phyloP scores from a whole-genome alignment of 78 protist genomes.

The Guillardia theta region DNA sequence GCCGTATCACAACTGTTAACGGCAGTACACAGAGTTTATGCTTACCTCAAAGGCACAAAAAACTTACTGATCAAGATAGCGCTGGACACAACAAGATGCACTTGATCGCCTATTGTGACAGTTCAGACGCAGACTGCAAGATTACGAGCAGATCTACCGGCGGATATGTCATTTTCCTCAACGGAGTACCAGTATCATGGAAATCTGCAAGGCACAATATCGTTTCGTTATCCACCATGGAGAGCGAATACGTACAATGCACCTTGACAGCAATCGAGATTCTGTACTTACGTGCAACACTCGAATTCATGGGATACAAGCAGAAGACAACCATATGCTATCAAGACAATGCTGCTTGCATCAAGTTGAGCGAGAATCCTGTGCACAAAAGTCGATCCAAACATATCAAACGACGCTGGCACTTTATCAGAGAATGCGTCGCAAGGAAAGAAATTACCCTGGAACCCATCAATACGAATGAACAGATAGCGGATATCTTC shows the following conservation, averaged over 20 bases:
- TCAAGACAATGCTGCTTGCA: background rate
- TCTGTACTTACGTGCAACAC: background rate
- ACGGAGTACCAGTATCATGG: background rate
- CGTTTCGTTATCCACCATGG: background rate
- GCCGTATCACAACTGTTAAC: background rate
- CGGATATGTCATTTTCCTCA: background rate
- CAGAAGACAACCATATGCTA: background rate
- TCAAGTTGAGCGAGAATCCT: background rate
- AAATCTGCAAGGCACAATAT: background rate
- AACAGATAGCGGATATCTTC: background rate
- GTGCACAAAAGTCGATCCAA: background rate
- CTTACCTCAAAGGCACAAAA: background rate
- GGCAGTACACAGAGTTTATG: background rate
- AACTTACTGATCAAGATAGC: too few species aligned
- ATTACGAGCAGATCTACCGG: background rate
- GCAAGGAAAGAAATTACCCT: background rate
- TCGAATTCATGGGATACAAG: background rate
- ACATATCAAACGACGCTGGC: background rate
- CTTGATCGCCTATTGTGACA: background rate
- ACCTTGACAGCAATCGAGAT: background rate
- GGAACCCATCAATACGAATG: background rate
- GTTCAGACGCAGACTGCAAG: background rate
- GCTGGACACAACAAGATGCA: background rate
- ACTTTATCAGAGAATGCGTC: background rate
- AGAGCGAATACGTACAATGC: background rate